Conservation (phyloP, 306 rosid genomes). For the Sphenostylis stenocarpa region DNA sequence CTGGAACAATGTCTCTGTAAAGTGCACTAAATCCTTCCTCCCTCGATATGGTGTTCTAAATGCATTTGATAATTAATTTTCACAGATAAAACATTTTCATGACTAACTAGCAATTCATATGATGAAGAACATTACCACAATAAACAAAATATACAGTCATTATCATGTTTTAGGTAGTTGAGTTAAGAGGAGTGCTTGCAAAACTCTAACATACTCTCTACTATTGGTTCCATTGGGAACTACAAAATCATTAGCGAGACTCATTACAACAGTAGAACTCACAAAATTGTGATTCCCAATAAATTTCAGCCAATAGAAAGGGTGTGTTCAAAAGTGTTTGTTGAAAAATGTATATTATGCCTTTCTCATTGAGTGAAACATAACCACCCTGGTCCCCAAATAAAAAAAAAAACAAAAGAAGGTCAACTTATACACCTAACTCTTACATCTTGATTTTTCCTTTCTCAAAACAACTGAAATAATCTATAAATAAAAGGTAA, state of each 20-base stretch:
- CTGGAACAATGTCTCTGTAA: conserved; percentile 79
- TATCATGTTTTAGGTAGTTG: conserved; percentile 7
- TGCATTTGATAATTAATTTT: conserved; percentile 70
- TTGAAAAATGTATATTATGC: not conserved
- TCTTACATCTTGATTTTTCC: not conserved
- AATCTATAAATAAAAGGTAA: not conserved
- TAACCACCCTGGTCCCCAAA: not conserved
- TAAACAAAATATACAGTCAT: conserved; percentile 10
- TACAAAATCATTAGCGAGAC: too few relatives aligned
- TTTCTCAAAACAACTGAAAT: conserved; percentile 11
- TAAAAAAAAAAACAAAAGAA: not conserved
- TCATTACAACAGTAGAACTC: not conserved
- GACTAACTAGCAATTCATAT: conserved; percentile 17
- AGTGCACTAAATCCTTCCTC: conserved; percentile 82
- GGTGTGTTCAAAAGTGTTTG: not conserved
- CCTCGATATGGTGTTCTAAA: conserved; percentile 86
- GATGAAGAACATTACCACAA: conserved; percentile 14
- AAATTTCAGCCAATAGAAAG: not conserved
- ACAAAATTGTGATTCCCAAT: not conserved
- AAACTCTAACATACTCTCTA: not conserved
- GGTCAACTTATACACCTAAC: not conserved
- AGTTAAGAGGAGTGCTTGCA: not conserved
- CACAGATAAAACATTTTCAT: conserved; percentile 15
- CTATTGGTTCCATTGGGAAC: not conserved
- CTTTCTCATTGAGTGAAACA: not conserved